Conservation (phyloP, 345 rosid species). For the Pugionium dolabratum region DNA sequence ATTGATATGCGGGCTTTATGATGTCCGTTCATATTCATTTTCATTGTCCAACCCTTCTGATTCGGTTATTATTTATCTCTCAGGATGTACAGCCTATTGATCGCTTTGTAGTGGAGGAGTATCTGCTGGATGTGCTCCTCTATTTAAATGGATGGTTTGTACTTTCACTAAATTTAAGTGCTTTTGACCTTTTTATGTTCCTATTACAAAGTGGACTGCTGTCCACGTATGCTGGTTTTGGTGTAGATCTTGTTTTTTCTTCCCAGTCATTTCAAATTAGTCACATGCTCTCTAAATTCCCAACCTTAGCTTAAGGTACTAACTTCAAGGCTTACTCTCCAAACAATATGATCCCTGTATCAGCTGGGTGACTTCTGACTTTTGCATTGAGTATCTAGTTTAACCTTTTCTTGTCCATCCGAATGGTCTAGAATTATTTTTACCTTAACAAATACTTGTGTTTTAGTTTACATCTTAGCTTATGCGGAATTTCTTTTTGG, state of each 20-base stretch:
- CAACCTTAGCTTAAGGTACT: slow-evolving; percentile 2
- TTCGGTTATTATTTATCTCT: slow-evolving; percentile 27
- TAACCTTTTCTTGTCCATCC: not conserved
- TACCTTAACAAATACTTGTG: slow-evolving; percentile 12
- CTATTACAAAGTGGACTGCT: slow-evolving; percentile 9
- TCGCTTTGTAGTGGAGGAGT: slow-evolving; percentile 91
- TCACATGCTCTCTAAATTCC: slow-evolving; percentile 2
- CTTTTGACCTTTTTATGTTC: slow-evolving; percentile 2
- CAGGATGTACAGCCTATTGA: slow-evolving; percentile 98
- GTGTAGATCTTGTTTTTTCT: slow-evolving; percentile 19
- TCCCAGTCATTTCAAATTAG: not conserved
- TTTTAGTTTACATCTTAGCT: slow-evolving; percentile 4
- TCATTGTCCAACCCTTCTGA: slow-evolving; percentile 14
- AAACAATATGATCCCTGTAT: slow-evolving; percentile 10
- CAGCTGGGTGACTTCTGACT: not conserved
- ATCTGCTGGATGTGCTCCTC: slow-evolving; percentile 87
- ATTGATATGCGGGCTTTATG: slow-evolving; percentile 16
- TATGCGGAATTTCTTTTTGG: not conserved
- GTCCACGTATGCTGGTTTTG: slow-evolving; percentile 9
- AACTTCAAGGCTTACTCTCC: not conserved
- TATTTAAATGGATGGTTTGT: slow-evolving; percentile 97
- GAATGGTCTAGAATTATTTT: not conserved
- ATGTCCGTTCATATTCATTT: slow-evolving; percentile 4
- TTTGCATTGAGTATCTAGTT: slow-evolving; percentile 8
- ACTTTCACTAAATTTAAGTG: slow-evolving; percentile 17